These are phyloP conservation scores for Elaeis oleifera DNA, from an alignment of 202 grass and related monocot genomes.

Conservation along the genomic window DNA sequence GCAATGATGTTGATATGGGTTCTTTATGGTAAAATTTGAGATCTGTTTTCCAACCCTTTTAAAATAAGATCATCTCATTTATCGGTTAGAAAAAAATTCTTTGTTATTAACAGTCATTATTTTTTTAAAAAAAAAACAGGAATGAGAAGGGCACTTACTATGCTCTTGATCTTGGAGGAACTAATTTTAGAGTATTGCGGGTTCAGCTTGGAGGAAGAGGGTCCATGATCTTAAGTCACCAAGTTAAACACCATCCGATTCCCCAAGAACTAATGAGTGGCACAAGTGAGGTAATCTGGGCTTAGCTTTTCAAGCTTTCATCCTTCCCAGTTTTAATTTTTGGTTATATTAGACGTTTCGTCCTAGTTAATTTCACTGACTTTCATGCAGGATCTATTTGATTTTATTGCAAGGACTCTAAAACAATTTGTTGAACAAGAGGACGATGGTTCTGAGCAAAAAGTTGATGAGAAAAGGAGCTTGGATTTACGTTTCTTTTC, in stretches of 20 bases:
- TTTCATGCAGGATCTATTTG: slow-evolving; percentile 59
- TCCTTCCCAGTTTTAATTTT: too few species aligned
- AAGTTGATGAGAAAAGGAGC: slow-evolving; percentile 39
- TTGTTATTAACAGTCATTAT: background rate
- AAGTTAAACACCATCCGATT: slow-evolving; percentile 58
- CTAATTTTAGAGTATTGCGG: slow-evolving; percentile 62
- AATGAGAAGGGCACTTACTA: slow-evolving; percentile 69
- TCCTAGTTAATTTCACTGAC: slow-evolving; percentile 9
- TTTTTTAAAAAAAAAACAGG: slow-evolving; percentile 25
- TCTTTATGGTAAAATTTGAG: too few species aligned
- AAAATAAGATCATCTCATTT: too few species aligned
- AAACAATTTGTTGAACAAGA: slow-evolving; percentile 51
- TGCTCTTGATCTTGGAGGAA: slow-evolving; percentile 81
- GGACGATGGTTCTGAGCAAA: slow-evolving; percentile 19
- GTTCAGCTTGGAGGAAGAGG: slow-evolving; percentile 56
- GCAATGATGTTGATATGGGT: too few species aligned
- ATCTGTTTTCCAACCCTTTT: too few species aligned
- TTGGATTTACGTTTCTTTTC: slow-evolving; percentile 96
- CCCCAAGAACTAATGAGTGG: slow-evolving; percentile 54
- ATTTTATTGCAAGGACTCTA: slow-evolving; percentile 68
- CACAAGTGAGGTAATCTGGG: slow-evolving; percentile 58
- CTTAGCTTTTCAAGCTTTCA: background rate
- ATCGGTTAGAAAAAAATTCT: too few species aligned
- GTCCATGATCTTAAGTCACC: slow-evolving; percentile 35
- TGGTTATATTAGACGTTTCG: background rate